phyloP scores from a whole-genome alignment of 345 rosid genomes.

The Brassica carinata region DNA sequence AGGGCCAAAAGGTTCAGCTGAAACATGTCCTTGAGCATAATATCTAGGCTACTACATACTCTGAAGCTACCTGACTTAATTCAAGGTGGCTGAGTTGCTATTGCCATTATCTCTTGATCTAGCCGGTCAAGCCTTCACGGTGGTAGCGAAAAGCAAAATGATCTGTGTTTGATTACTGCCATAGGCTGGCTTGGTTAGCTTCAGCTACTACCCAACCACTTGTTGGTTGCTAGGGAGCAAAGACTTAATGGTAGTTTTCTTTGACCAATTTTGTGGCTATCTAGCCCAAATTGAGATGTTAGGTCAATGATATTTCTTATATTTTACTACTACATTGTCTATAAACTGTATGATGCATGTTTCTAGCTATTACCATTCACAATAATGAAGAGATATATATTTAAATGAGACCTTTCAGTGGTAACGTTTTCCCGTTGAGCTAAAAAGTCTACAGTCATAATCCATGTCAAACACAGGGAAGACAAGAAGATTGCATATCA shows the following conservation, averaged over 20 bases:
- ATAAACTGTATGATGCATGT: neutral
- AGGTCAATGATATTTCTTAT: neutral
- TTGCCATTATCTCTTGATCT: neutral
- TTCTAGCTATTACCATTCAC: neutral
- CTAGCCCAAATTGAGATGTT: neutral
- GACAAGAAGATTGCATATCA: neutral
- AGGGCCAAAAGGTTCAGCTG: conserved; percentile 78
- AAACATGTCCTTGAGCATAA: conserved; percentile 87
- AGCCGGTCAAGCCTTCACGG: neutral
- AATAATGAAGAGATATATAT: neutral
- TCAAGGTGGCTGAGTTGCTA: neutral
- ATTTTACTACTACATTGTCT: neutral
- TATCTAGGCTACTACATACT: conserved; percentile 42
- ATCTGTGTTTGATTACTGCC: conserved; percentile 1
- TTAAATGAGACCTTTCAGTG: neutral
- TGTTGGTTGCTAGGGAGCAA: conserved; percentile 17
- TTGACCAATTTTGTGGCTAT: neutral
- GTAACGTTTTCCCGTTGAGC: neutral
- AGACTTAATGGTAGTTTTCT: neutral
- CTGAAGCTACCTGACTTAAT: neutral
- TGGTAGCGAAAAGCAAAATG: conserved; percentile 3
- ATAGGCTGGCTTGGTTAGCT: conserved; percentile 13
- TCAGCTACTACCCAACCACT: conserved; percentile 7
- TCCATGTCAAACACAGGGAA: neutral
- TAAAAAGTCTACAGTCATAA: neutral